These are phyloP conservation scores for Filobasidium uniguttulatum DNA, from an alignment of 1,284 basidiomycete species.

Conservation along the genomic window DNA sequence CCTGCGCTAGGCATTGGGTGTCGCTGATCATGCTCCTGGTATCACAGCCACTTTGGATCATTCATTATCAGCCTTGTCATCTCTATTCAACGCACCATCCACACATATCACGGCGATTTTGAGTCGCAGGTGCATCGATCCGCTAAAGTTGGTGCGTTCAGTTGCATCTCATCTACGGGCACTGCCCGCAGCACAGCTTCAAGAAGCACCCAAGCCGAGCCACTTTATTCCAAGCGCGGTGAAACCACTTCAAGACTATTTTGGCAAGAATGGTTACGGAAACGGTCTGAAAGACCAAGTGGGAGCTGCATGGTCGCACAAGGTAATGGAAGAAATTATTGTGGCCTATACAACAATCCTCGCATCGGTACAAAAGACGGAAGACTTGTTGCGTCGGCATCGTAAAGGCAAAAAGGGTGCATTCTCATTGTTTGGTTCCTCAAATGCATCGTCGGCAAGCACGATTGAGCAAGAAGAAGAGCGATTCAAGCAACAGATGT, in stretches of 20 bases:
- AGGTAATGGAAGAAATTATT: slow-evolving; percentile 61
- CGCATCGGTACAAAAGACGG: slow-evolving; percentile 71
- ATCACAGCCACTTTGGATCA: slow-evolving; percentile 9
- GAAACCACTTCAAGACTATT: slow-evolving; percentile 65
- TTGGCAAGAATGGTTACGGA: slow-evolving; percentile 46
- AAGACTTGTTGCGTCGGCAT: slow-evolving; percentile 67
- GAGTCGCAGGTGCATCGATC: slow-evolving; percentile 63
- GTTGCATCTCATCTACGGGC: slow-evolving; percentile 71
- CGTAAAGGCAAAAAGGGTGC: slow-evolving; percentile 70
- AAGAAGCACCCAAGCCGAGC: slow-evolving; percentile 51
- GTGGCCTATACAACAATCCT: slow-evolving; percentile 52
- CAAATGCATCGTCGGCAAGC: slow-evolving; percentile 19
- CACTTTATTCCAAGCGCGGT: slow-evolving; percentile 71
- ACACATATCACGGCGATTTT: slow-evolving; percentile 58
- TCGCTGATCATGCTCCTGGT: no score
- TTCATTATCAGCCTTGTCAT: background rate
- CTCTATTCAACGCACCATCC: slow-evolving; percentile 21
- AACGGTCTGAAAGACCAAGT: slow-evolving; percentile 46
- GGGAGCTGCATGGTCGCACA: slow-evolving; percentile 45
- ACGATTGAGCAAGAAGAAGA: slow-evolving; percentile 50
- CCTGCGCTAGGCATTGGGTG: no score
- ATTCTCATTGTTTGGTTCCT: slow-evolving; percentile 54
- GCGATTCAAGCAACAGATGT: slow-evolving; percentile 65
- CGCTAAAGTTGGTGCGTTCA: slow-evolving; percentile 69
- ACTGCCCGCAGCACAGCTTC: slow-evolving; percentile 46